A percentile compares a stretch with the other conserved stretches of the same genome.
These are phyloP conservation scores for Codiaeum variegatum DNA, from an alignment of 441 rosid genomes.

Conservation along the genomic window DNA sequence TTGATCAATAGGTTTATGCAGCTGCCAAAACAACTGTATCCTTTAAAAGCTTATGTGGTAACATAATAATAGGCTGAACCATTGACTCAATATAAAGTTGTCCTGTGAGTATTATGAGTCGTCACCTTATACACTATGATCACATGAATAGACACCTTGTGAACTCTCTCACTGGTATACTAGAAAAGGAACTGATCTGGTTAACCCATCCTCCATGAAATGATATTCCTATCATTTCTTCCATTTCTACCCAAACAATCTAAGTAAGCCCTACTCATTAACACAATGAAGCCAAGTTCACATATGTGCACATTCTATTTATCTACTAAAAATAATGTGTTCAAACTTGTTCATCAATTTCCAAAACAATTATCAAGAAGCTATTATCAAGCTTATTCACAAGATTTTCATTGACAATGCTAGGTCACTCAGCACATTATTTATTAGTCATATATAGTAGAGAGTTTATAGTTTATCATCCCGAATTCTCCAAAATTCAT, in stretches of 20 bases:
- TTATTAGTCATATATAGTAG: neutral
- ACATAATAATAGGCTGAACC: neutral
- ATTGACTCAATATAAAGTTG: neutral
- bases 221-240: neutral
- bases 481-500: neutral
- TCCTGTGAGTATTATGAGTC: neutral
- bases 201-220: neutral
- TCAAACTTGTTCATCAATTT: neutral
- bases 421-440: neutral
- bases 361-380: neutral
- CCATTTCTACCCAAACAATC: neutral
- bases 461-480: neutral
- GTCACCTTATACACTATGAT: neutral
- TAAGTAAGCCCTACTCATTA: neutral
- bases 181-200: neutral
- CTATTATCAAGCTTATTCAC: neutral
- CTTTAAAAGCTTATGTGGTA: neutral
- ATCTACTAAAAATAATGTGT: neutral
- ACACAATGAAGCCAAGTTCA: neutral
- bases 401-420: neutral
- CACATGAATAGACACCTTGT: too few species aligned
- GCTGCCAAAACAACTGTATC: neutral
- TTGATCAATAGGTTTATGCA: neutral
- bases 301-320: neutral
- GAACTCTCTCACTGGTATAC: neutral